Evolutionary conservation across 2,329 filamentous ascomycete species (phyloP).

Genomic region (Cyphellophora europaea): DNA sequence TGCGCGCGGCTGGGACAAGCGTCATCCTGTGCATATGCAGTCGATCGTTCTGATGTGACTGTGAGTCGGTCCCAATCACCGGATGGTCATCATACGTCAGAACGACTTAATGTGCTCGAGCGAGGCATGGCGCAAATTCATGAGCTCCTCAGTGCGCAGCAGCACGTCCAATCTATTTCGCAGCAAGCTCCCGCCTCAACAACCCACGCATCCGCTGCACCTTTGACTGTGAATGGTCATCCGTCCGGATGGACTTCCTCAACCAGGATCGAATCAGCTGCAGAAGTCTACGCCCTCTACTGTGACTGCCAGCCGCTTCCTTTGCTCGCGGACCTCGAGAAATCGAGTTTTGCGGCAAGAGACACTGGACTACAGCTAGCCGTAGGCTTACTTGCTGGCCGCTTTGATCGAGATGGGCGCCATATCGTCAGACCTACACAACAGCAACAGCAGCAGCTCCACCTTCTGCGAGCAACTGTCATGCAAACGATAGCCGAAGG

Average conservation of each 20-base stretch:
- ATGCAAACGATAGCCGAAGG: slow-evolving; percentile 30
- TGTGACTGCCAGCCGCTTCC: neutral
- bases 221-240: neutral
- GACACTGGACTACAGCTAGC: neutral
- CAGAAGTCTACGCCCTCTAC: neutral
- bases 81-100: neutral
- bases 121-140: neutral
- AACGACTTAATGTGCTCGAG: neutral
- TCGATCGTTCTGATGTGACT: neutral
- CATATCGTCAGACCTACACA: too few relatives aligned
- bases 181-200: neutral
- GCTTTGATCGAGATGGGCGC: too few relatives aligned
- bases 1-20: slow-evolving; percentile 19
- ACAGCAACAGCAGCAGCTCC: slow-evolving; percentile 13
- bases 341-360: neutral
- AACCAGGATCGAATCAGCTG: neutral
- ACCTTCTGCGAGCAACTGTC: slow-evolving; percentile 19
- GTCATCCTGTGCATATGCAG: neutral
- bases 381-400: neutral
- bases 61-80: neutral
- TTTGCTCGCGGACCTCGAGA: neutral
- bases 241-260: neutral
- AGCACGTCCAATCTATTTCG: neutral
- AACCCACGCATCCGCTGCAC: neutral
- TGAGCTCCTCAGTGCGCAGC: neutral